Evolutionary conservation across 371 early-diverging fungal species (phyloP), one percentile per base, ranked within the genome.

Genomic region (Haplosporangium sp.): DNA sequence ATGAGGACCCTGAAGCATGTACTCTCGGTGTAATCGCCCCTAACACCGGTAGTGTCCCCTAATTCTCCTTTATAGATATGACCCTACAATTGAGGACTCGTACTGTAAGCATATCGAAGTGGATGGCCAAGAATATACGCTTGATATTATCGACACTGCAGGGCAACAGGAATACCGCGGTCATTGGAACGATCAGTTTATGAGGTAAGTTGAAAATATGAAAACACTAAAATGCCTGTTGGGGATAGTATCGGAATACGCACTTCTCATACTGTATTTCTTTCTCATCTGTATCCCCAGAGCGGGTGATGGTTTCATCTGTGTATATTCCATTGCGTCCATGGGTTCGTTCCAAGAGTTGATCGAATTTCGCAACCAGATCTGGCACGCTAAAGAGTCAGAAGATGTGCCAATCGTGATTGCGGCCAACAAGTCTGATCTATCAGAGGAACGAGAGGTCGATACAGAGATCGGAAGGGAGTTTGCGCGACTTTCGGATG

Each of bases 341-440:
- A 70, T 64, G 80, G 62, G 63, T 0, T 80, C 83, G n/a, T 80
- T 83, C 47, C 67, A 77, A 36, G 83, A 83, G 45, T 47, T 80
- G 58, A 62, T 51, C 9, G 66, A 57, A 20, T 73, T 81, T 55
- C 62, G 79, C 14, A 62, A 77, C 54, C 83, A 83, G 59, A 81
- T 83, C 59, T 68, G 73, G 63, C 68, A 75, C 5, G 83, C 80
- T 40, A 74, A 73, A 29, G 83, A 83, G 52, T 56, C 68, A 14
- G 80, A 73, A 20, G 57, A 81, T 42, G 83, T 90, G 48, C 89
- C 89, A 1, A 87, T 88, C 61, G 83, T 90, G 40, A 63, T 92
- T 20, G 83, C 91, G 1, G 92, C 88, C 38, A 92, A 92, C 75
- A 92, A 92, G 71, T 86, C 80, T 43, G 92, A 92, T 70, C 66